Evolutionary conservation across 352 stramenopile species (phyloP).

Genomic region (Globisporangium megalacanthum): DNA sequence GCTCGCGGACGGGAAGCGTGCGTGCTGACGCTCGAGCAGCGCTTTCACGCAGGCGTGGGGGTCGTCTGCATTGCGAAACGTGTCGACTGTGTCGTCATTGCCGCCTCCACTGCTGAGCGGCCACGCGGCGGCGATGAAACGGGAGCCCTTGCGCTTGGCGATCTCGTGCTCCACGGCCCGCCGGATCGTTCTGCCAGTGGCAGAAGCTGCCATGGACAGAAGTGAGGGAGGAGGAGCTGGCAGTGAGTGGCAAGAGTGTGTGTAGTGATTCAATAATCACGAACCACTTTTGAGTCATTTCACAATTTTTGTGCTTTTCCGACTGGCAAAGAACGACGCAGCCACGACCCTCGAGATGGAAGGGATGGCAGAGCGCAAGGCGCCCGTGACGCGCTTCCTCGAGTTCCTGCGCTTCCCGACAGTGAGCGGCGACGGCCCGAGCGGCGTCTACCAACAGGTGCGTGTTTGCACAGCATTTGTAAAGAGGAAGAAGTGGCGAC

Average conservation of each 20-base stretch:
- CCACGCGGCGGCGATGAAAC: constrained; percentile 69
- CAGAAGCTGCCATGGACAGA: neutral
- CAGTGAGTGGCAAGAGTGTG: neutral
- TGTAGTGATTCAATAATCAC: no score
- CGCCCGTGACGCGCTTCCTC: constrained; percentile 36
- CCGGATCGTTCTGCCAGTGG: constrained; percentile 33
- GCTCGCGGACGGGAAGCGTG: constrained; percentile 44
- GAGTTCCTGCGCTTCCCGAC: no score
- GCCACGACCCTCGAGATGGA: no score
- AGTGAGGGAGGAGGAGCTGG: neutral
- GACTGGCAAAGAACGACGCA: neutral
- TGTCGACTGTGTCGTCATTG: neutral
- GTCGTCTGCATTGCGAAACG: constrained; percentile 7
- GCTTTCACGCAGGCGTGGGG: constrained; percentile 36
- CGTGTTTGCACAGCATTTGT: no score
- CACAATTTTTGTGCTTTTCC: neutral
- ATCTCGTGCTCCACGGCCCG: constrained; percentile 62
- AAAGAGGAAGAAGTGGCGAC: no score
- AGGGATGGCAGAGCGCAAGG: constrained; percentile 21
- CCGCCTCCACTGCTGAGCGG: constrained; percentile 21
- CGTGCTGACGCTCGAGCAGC: constrained; percentile 37
- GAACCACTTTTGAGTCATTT: no score
- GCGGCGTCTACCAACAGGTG: no score
- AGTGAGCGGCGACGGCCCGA: no score
- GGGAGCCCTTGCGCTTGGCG: constrained; percentile 76